Evolutionary conservation across 768 basidiomycete species (phyloP), one percentile per base, ranked within the genome.

Genomic region (Boletales sp.): DNA sequence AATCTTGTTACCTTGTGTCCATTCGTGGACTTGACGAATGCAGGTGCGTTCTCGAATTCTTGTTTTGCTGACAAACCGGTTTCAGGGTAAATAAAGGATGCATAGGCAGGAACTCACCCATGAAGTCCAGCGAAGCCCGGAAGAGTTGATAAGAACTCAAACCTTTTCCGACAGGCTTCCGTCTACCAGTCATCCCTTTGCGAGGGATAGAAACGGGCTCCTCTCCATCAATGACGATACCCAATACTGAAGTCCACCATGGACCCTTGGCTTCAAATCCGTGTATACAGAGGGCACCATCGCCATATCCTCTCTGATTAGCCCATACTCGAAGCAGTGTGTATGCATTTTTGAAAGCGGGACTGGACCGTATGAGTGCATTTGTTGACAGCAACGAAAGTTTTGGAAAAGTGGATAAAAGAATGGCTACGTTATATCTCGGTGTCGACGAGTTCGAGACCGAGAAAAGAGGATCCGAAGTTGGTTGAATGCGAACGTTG

Each of bases 61-160:
- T 84, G 84, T 48, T 83, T 83, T 5, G 87, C 91, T 94, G 47
- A 2, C 42, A 48, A 12, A 37, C 35, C 32, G 11, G 46, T 36
- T 53, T 68, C 11, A 66, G 46, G 27, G 32, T 8, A 3, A 5
- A 47, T 29, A n/a, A 6, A 17, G 35, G 21, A 41, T 18, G 12
- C 4, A 40, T 24, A 39, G 41, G 21, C 27, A 34, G 48, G 13
- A 14, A 19, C 85, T 55, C 61, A 93, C 93, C 80, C 19, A 97
- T 64, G 60, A 94, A 86, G 63, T 94, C 90, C 56, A 95, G 69
- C 1, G 82, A 85, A 31, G 88, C 91, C 57, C 87, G 81, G 66
- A 97, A 87, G 27, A 95, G 74, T 63, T 94, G 93, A 69, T 95
- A 97, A 18, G 90, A 89, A 53, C 90, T 94, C 57, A 97, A 64